Evolutionary conservation across 2,329 filamentous ascomycete species (phyloP), one percentile per base, ranked within the genome.

Genomic region (Pseudocercospora vitis): DNA sequence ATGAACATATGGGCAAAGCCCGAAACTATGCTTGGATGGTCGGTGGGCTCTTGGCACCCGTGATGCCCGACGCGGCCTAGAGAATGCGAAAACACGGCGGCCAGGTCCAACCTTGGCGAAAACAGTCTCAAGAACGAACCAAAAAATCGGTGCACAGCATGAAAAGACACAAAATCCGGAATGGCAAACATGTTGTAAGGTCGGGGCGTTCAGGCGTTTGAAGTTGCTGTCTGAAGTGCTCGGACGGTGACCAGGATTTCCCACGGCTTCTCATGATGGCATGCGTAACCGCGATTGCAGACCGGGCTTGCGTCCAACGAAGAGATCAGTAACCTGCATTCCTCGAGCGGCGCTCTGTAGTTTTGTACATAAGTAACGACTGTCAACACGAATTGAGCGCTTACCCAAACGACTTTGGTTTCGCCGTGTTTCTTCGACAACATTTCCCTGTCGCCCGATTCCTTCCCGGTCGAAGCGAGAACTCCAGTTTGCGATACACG

Each of bases 301-400:
- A 29, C 26, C 26, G 6, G 11, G 26, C 26, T 29, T 14, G 39
- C 14, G 12, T 28, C n/a, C 3, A 7, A 12, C 18, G 19, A 7
- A 18, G 16, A n/a, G 11, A 6, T 6, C 7, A 21, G 18, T 12
- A 9, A 19, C 28, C 21, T 26, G 21, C 39, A 18, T 14, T 28
- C 21, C 39, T 12, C 42, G 4, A 19, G 42, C 24, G 6, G 24
- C 42, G 21, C 24, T 19, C 29, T 28, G n/a, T n/a, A n/a, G 24
- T 16, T 45, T 19, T 45, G 42, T 31, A 28, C 42, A 45, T 45
- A 45, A n/a, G n/a, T n/a, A n/a, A n/a, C n/a, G n/a, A n/a, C n/a
- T n/a, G n/a, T n/a, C n/a, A n/a, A n/a, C n/a, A n/a, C n/a, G n/a
- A n/a, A n/a, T n/a, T n/a, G n/a, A n/a, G n/a, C n/a, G n/a, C n/a